Evolutionary conservation across 2,329 filamentous ascomycete species (phyloP).

Genomic region (Orbilia brochopaga): DNA sequence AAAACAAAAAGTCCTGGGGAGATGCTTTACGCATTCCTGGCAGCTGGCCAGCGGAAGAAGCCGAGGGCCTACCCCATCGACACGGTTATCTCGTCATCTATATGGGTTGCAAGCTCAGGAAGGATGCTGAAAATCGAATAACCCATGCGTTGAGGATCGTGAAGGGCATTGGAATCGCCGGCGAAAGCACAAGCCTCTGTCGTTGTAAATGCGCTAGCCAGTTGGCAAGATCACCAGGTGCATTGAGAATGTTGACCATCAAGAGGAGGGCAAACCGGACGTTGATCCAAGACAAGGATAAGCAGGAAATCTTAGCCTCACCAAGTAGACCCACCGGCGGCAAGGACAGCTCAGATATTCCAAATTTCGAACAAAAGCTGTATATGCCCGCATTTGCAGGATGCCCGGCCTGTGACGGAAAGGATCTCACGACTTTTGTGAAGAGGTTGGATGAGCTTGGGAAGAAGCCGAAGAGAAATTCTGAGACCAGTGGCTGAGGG

Average conservation of each 20-base stretch:
- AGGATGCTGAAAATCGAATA: background rate
- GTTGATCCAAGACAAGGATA: background rate
- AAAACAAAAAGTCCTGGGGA: background rate
- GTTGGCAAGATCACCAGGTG: background rate
- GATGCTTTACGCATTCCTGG: slow-evolving; percentile 7
- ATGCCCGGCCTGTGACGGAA: slow-evolving; percentile 18
- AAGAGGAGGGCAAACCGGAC: too few species aligned
- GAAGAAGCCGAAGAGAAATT: background rate
- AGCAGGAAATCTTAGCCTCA: background rate
- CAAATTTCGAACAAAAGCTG: background rate
- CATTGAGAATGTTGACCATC: background rate
- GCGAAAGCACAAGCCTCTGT: slow-evolving; percentile 5
- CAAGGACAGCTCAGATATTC: too few species aligned
- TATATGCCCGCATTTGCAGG: slow-evolving; percentile 17
- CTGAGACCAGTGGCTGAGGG: background rate
- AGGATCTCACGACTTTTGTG: background rate
- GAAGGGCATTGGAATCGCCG: background rate
- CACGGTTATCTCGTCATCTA: slow-evolving; percentile 17
- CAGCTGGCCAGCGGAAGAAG: slow-evolving; percentile 18
- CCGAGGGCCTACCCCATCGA: background rate
- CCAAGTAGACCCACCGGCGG: too few species aligned
- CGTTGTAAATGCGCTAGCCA: background rate
- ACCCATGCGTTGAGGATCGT: slow-evolving; percentile 13
- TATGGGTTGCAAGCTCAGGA: background rate
- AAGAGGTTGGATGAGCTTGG: background rate